Conservation (phyloP, 2,329 filamentous ascomycete species). For the Neonectria neomacrospora region DNA sequence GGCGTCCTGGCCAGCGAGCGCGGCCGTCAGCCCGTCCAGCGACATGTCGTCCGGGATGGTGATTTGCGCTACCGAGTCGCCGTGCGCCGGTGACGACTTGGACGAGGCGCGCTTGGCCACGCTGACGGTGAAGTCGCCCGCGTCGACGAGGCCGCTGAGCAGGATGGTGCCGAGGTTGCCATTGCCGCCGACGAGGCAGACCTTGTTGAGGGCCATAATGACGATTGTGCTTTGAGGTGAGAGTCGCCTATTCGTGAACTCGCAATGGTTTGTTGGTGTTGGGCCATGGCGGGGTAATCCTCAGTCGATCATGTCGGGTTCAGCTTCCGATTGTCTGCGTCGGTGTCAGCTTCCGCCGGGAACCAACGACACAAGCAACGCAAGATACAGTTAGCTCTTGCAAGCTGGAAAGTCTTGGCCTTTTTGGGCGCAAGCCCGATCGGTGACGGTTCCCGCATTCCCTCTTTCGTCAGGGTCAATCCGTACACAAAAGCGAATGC, state of each 20-base stretch:
- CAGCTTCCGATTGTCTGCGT: constrained; percentile 19
- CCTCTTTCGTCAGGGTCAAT: no score
- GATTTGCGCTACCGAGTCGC: constrained; percentile 37
- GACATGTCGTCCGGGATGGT: constrained; percentile 45
- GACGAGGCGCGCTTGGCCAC: constrained; percentile 61
- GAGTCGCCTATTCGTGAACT: not conserved
- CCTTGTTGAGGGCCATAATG: constrained; percentile 45
- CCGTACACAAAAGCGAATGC: no score
- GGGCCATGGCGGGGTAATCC: constrained; percentile 1
- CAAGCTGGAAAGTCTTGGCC: not conserved
- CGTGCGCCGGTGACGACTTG: constrained; percentile 43
- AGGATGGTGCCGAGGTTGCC: constrained; percentile 55
- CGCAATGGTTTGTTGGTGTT: not conserved
- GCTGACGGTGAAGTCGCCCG: constrained; percentile 60
- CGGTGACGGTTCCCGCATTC: no score
- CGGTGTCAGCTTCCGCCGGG: constrained; percentile 17
- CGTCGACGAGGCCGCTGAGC: constrained; percentile 50
- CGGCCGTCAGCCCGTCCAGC: constrained; percentile 54
- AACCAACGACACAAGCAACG: not conserved
- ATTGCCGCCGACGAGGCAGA: constrained; percentile 50
- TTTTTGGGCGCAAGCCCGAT: no score
- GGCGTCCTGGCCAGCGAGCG: constrained; percentile 67
- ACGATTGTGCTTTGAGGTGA: not conserved
- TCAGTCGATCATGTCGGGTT: constrained; percentile 14
- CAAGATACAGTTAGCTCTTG: no score